phyloP scores from a whole-genome alignment of 2,329 filamentous ascomycete species.

The Gaeumannomyces sp. region DNA sequence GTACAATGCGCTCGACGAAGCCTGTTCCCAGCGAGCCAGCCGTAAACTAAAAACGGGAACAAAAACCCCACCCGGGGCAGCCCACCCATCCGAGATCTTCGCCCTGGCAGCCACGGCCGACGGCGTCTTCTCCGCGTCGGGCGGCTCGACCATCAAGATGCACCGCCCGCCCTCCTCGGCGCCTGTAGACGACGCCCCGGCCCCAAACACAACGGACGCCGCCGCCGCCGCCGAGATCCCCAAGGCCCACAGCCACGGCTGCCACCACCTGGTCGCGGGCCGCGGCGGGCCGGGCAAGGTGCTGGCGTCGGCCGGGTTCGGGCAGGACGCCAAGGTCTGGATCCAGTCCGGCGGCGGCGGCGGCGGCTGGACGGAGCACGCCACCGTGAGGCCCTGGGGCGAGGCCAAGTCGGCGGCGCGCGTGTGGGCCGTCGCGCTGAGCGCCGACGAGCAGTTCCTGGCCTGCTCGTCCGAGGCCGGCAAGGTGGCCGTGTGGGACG shows the following conservation, averaged over 20 bases:
- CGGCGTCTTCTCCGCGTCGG: slow-evolving; percentile 75
- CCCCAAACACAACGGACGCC: slow-evolving; percentile 65
- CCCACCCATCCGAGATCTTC: slow-evolving; percentile 80
- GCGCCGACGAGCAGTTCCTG: slow-evolving; percentile 74
- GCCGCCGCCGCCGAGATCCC: slow-evolving; percentile 68
- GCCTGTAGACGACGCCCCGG: slow-evolving; percentile 65
- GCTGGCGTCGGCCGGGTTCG: slow-evolving; percentile 82
- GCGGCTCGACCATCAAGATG: slow-evolving; percentile 73
- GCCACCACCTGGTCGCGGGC: slow-evolving; percentile 76
- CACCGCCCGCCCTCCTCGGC: slow-evolving; percentile 70
- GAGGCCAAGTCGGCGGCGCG: slow-evolving; percentile 57
- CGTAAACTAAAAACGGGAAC: slow-evolving; percentile 8
- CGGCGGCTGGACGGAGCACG: slow-evolving; percentile 44
- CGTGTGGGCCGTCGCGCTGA: slow-evolving; percentile 83
- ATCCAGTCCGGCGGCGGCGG: slow-evolving; percentile 43
- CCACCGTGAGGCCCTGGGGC: slow-evolving; percentile 30
- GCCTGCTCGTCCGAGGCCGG: slow-evolving; percentile 87
- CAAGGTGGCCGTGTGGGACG: slow-evolving; percentile 82
- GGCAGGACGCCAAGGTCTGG: slow-evolving; percentile 85
- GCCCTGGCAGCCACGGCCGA: slow-evolving; percentile 69
- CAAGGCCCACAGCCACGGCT: slow-evolving; percentile 78
- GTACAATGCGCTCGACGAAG: slow-evolving; percentile 24
- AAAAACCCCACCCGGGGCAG: slow-evolving; percentile 35
- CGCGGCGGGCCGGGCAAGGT: slow-evolving; percentile 56
- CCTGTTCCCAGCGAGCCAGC: slow-evolving; percentile 1